These are phyloP conservation scores for Leccinum subspadiceum DNA, from an alignment of 1,284 basidiomycete genomes.

Conservation along the genomic window DNA sequence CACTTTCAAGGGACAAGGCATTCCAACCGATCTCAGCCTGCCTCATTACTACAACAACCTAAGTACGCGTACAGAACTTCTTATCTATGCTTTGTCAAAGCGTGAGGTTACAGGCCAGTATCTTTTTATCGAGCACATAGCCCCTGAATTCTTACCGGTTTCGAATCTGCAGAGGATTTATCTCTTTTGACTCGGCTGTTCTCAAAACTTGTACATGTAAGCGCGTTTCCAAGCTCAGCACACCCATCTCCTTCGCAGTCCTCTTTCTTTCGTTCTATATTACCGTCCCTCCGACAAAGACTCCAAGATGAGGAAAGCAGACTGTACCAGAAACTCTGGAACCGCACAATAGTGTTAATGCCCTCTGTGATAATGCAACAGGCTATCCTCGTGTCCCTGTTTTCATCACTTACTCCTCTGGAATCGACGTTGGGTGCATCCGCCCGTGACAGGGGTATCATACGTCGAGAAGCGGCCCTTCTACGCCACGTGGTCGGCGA, in stretches of 20 bases:
- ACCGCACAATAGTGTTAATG: slow-evolving; percentile 42
- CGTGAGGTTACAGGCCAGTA: slow-evolving; percentile 32
- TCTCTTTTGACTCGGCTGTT: slow-evolving; percentile 50
- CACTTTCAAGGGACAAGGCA: slow-evolving; percentile 39
- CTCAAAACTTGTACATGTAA: slow-evolving; percentile 62
- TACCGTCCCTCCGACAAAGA: slow-evolving; percentile 48
- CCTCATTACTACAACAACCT: slow-evolving; percentile 52
- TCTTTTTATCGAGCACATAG: not conserved
- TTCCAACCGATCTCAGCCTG: slow-evolving; percentile 51
- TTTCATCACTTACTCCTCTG: slow-evolving; percentile 41
- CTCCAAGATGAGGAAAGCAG: slow-evolving; percentile 28
- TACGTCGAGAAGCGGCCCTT: slow-evolving; percentile 53
- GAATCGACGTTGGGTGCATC: slow-evolving; percentile 30
- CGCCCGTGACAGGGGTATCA: slow-evolving; percentile 36
- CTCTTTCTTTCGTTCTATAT: slow-evolving; percentile 59
- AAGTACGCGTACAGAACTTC: slow-evolving; percentile 53
- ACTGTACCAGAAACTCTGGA: slow-evolving; percentile 53
- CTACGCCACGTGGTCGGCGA: slow-evolving; percentile 50
- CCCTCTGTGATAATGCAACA: slow-evolving; percentile 55
- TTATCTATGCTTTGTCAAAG: slow-evolving; percentile 38
- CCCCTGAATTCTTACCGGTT: slow-evolving; percentile 13
- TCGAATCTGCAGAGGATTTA: slow-evolving; percentile 27
- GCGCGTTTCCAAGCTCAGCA: slow-evolving; percentile 54
- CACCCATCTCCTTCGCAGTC: slow-evolving; percentile 52
- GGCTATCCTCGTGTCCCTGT: slow-evolving; percentile 57